Percentiles rank a stretch among this genome's conserved stretches.
These are phyloP conservation scores for Trichoderma koningii DNA, from an alignment of 2,329 filamentous ascomycete genomes.

Conservation along the genomic window DNA sequence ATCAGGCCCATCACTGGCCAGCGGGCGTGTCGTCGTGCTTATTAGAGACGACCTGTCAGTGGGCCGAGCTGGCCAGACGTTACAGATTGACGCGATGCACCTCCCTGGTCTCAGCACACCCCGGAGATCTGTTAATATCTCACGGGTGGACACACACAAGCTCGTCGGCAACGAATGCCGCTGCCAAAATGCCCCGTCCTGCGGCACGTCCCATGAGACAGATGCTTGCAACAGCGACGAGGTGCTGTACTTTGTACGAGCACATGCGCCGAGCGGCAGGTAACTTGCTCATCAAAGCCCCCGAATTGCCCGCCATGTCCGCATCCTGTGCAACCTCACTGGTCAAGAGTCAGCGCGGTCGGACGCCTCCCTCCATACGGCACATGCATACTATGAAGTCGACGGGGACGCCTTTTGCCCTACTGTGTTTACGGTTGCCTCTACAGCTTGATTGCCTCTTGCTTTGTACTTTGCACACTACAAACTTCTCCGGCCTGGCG, in stretches of 20 bases:
- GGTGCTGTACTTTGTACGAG: too few relatives aligned
- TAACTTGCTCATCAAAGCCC: background rate
- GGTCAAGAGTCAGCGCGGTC: background rate
- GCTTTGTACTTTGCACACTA: background rate
- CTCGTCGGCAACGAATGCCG: slow-evolving; percentile 22
- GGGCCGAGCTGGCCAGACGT: slow-evolving; percentile 15
- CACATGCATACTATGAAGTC: background rate
- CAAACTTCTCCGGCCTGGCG: too few relatives aligned
- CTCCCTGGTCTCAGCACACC: slow-evolving; percentile 15
- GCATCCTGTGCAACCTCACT: background rate
- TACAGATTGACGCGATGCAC: slow-evolving; percentile 25
- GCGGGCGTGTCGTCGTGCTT: slow-evolving; percentile 23
- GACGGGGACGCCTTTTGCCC: slow-evolving; percentile 3
- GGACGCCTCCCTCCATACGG: background rate
- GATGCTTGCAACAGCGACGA: background rate
- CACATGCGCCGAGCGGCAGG: background rate
- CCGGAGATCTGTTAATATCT: slow-evolving; percentile 22
- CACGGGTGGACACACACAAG: slow-evolving; percentile 11
- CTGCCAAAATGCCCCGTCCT: slow-evolving; percentile 24
- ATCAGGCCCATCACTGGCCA: slow-evolving; percentile 22
- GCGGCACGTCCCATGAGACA: slow-evolving; percentile 18
- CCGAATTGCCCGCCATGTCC: background rate
- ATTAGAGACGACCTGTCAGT: slow-evolving; percentile 19
- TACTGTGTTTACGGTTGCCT: slow-evolving; percentile 11
- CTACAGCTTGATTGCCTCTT: background rate